Evolutionary conservation across 2,329 filamentous ascomycete genomes (phyloP).

Genomic region (Colletotrichum destructivum): DNA sequence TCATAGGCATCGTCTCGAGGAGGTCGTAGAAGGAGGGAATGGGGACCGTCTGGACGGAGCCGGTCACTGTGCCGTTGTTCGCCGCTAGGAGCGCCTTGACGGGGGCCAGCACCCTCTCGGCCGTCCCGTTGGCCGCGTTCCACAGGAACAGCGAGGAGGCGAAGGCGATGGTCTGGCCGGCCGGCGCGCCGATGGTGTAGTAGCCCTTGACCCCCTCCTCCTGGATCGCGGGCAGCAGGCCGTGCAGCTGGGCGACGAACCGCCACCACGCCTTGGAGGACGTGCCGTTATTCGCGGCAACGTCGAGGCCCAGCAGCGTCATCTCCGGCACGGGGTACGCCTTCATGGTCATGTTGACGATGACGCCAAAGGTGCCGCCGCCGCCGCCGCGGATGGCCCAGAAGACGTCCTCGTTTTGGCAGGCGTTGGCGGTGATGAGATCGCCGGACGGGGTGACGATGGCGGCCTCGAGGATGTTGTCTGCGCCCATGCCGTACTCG

Average conservation of each 20-base stretch:
- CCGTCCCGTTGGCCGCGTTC: constrained; percentile 1
- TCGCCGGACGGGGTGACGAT: constrained; percentile 60
- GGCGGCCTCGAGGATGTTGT: constrained; percentile 61
- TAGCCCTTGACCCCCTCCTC: constrained; percentile 9
- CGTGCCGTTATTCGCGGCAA: constrained; percentile 56
- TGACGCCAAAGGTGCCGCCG: no score
- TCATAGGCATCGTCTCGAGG: no score
- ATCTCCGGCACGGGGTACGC: no score
- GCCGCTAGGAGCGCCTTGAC: not conserved
- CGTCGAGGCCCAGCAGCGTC: no score
- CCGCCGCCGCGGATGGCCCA: constrained; percentile 59
- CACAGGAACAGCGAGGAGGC: not conserved
- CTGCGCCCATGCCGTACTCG: constrained; percentile 43
- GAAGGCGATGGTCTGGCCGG: not conserved
- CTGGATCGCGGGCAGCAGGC: constrained; percentile 2
- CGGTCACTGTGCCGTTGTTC: not conserved
- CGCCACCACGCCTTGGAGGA: constrained; percentile 20
- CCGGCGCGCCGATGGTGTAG: constrained; percentile 1
- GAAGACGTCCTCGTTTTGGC: constrained; percentile 64
- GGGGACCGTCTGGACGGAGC: no score
- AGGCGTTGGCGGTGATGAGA: constrained; percentile 57
- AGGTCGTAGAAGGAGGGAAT: no score
- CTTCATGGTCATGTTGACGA: no score
- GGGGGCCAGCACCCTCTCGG: not conserved
- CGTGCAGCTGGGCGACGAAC: not conserved